Conservation (phyloP, 148 eudicot species). For the Polygonum aviculare region DNA sequence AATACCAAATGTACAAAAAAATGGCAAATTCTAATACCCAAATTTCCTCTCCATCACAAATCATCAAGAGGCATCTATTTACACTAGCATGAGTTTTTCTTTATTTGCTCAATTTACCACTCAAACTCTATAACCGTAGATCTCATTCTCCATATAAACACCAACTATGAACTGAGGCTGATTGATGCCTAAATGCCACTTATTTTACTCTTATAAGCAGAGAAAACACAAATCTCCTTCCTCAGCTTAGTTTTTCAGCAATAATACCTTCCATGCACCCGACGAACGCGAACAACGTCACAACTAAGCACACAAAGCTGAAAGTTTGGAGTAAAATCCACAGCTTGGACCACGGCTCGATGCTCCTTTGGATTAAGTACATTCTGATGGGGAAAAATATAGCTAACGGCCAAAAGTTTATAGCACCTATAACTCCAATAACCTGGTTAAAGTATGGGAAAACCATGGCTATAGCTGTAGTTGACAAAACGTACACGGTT, state of each 20-base stretch:
- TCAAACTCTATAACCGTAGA: background rate
- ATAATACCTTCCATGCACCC: slow-evolving; percentile 47
- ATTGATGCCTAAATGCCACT: background rate
- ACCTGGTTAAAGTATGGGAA: slow-evolving; percentile 64
- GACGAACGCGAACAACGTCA: slow-evolving; percentile 34
- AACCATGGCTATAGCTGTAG: slow-evolving; percentile 31
- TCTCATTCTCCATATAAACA: background rate
- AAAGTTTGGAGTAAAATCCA: slow-evolving; percentile 31
- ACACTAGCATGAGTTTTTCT: background rate
- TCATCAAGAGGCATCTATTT: background rate
- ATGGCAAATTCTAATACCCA: background rate
- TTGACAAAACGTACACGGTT: slow-evolving; percentile 37
- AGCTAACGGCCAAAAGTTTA: slow-evolving; percentile 53
- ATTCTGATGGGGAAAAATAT: slow-evolving; percentile 52
- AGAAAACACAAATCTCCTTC: background rate
- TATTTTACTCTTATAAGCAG: background rate
- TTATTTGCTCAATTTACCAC: background rate
- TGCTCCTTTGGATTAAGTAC: slow-evolving; percentile 36
- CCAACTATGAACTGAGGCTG: background rate
- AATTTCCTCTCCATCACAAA: background rate
- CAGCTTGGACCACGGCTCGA: slow-evolving; percentile 34
- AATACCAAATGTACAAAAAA: background rate
- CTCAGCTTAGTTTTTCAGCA: slow-evolving; percentile 28
- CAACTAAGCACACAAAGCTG: slow-evolving; percentile 24
- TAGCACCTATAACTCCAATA: slow-evolving; percentile 47